Evolutionary conservation across 1,284 basidiomycete genomes (phyloP).

Genomic region (Butyriboletus appendiculatus): DNA sequence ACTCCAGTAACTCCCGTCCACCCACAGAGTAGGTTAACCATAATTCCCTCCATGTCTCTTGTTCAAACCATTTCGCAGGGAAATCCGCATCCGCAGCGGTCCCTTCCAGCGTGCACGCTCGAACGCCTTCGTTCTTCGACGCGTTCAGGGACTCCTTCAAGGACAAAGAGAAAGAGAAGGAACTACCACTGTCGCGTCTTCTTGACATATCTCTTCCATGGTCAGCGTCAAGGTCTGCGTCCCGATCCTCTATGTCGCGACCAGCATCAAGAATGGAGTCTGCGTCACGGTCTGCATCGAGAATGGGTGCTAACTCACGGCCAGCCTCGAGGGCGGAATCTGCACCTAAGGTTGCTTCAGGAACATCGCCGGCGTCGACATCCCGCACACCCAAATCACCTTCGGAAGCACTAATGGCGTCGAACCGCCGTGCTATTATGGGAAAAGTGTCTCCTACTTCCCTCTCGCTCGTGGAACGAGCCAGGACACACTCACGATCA

Average conservation of each 20-base stretch:
- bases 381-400: slow-evolving; percentile 1
- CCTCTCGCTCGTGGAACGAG: not conserved
- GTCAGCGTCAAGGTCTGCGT: slow-evolving; percentile 25
- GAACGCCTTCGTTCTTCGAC: slow-evolving; percentile 19
- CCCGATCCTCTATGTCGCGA: slow-evolving; percentile 15
- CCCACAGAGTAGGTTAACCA: slow-evolving; percentile 26
- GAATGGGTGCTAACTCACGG: slow-evolving; percentile 16
- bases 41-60: not conserved
- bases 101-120: slow-evolving; percentile 6
- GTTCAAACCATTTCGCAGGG: slow-evolving; percentile 14
- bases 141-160: slow-evolving; percentile 23
- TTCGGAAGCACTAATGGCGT: not conserved
- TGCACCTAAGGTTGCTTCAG: not conserved
- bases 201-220: slow-evolving; percentile 34
- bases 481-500: slow-evolving; percentile 26
- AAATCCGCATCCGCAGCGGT: slow-evolving; percentile 26
- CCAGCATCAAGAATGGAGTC: slow-evolving; percentile 17
- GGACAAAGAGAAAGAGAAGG: slow-evolving; percentile 31
- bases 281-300: slow-evolving; percentile 20
- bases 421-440: not conserved
- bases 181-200: slow-evolving; percentile 22
- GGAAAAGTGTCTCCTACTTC: not conserved
- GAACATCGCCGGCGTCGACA: not conserved
- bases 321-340: slow-evolving; percentile 19
- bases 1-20: slow-evolving; percentile 13